These are phyloP conservation scores for Malassezia brasiliensis DNA, from an alignment of 1,284 basidiomycete species.

Conservation along the genomic window DNA sequence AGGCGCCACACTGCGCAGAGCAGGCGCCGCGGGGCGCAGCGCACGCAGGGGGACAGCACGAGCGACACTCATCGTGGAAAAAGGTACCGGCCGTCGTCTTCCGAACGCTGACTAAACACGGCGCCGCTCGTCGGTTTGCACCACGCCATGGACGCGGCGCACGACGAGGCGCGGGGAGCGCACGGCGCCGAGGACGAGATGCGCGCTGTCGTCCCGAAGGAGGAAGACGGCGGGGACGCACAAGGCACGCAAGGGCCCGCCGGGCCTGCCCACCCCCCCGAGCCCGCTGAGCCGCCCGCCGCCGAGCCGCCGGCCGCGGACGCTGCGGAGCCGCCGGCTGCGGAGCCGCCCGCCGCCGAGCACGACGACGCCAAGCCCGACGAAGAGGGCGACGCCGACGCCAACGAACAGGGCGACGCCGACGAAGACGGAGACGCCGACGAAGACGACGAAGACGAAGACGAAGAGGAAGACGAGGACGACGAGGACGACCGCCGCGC, in stretches of 20 bases:
- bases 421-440: slow-evolving; percentile 39
- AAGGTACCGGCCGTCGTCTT: not conserved
- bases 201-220: not conserved
- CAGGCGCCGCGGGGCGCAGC: slow-evolving; percentile 9
- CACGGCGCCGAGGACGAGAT: not conserved
- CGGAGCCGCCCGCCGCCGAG: too few species aligned
- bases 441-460: slow-evolving; percentile 36
- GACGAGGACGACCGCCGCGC: slow-evolving; percentile 22
- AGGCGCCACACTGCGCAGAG: not conserved
- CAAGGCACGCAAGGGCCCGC: too few species aligned
- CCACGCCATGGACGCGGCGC: slow-evolving; percentile 5
- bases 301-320: too few species aligned
- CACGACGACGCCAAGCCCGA: too few species aligned
- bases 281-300: too few species aligned
- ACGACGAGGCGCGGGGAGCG: not conserved
- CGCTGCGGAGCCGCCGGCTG: too few species aligned
- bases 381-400: not conserved
- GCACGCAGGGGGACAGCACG: slow-evolving; percentile 10
- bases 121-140: not conserved
- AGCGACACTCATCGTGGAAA: slow-evolving; percentile 14
- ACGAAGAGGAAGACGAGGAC: slow-evolving; percentile 28
- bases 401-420: slow-evolving; percentile 22
- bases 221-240: not conserved
- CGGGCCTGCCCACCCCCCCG: too few species aligned
- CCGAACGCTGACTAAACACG: slow-evolving; percentile 11